phyloP scores from a whole-genome alignment of 352 stramenopile species.

The Phytopythium vexans region DNA sequence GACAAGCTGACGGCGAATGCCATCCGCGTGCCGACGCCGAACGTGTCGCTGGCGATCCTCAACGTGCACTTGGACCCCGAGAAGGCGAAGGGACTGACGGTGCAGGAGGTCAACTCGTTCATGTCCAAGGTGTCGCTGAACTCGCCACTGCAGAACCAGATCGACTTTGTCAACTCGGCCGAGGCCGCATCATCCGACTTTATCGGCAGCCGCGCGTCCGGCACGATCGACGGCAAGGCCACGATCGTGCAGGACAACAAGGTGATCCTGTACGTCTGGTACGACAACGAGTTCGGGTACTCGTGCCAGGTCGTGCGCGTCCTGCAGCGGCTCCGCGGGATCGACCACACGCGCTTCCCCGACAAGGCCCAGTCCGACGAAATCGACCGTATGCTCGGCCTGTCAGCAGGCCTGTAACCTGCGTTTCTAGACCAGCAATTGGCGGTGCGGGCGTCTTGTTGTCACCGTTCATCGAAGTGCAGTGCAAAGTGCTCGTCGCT shows the following conservation, averaged over 20 bases:
- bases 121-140: slow-evolving; percentile 80
- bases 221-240: slow-evolving; percentile 80
- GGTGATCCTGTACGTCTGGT: slow-evolving; percentile 87
- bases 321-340: slow-evolving; percentile 76
- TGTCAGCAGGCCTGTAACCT: slow-evolving; percentile 37
- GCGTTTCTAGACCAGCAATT: too few relatives aligned
- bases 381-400: slow-evolving; percentile 63
- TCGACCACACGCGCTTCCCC: slow-evolving; percentile 71
- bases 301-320: slow-evolving; percentile 83
- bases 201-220: slow-evolving; percentile 67
- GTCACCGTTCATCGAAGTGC: neutral
- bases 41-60: slow-evolving; percentile 98
- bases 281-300: slow-evolving; percentile 92
- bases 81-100: slow-evolving; percentile 53
- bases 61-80: slow-evolving; percentile 90
- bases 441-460: neutral
- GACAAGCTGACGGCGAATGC: slow-evolving; percentile 98
- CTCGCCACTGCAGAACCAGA: slow-evolving; percentile 85
- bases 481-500: too few relatives aligned
- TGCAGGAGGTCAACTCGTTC: slow-evolving; percentile 72
- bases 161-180: slow-evolving; percentile 83
- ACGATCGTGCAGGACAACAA: slow-evolving; percentile 86
- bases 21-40: slow-evolving; percentile 97
- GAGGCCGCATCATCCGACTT: slow-evolving; percentile 85
- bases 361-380: slow-evolving; percentile 59